phyloP scores from a whole-genome alignment of 2,329 filamentous ascomycete species.

The Knufia petricola region DNA sequence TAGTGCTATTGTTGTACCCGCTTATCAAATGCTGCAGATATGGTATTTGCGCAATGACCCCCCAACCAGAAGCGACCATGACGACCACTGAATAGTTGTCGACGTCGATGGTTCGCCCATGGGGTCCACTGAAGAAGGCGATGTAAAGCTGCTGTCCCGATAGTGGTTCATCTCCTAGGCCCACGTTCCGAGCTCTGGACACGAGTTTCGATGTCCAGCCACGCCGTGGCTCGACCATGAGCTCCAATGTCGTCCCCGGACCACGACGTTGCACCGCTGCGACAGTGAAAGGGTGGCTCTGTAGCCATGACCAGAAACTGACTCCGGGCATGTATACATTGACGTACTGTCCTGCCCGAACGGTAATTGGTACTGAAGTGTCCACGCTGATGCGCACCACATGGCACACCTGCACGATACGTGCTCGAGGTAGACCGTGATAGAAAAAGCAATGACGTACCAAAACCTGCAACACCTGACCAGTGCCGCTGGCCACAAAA shows the following conservation, averaged over 20 bases:
- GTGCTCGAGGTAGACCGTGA: neutral
- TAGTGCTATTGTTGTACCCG: constrained; percentile 26
- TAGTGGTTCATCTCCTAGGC: no score
- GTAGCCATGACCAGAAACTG: constrained; percentile 21
- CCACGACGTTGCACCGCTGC: neutral
- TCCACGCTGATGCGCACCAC: neutral
- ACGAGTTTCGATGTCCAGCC: no score
- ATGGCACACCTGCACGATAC: neutral
- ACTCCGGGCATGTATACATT: constrained; percentile 25
- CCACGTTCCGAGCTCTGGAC: no score
- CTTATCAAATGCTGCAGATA: constrained; percentile 31
- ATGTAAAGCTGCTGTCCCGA: no score
- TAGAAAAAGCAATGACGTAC: neutral
- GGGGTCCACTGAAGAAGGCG: constrained; percentile 27
- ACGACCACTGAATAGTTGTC: constrained; percentile 27
- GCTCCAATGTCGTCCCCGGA: neutral
- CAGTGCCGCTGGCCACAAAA: no score
- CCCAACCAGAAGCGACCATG: constrained; percentile 26
- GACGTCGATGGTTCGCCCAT: constrained; percentile 25
- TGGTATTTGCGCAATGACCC: constrained; percentile 26
- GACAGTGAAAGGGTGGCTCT: constrained; percentile 21
- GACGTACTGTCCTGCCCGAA: constrained; percentile 25
- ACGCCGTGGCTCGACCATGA: neutral
- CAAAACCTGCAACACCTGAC: no score
- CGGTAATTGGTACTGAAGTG: neutral